Conservation (phyloP, 2,329 filamentous ascomycete species). For the Venturia pyrina region DNA sequence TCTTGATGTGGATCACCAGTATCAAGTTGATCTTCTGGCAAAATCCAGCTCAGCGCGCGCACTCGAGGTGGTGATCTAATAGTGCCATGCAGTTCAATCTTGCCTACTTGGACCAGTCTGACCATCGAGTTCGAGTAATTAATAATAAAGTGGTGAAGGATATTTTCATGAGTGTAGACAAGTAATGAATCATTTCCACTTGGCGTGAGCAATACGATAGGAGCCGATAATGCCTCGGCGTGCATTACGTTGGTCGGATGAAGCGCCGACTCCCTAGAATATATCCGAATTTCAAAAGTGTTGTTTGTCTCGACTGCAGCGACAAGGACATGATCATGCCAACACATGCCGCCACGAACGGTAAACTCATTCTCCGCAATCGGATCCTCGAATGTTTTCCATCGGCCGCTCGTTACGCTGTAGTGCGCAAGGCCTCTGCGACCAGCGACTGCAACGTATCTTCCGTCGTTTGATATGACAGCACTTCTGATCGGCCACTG, state of each 20-base stretch:
- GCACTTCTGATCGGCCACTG: constrained; percentile 90
- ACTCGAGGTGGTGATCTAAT: constrained; percentile 88
- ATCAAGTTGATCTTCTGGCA: constrained; percentile 79
- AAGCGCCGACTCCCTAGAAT: constrained; percentile 74
- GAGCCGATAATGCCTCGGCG: constrained; percentile 66
- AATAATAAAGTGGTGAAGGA: constrained; percentile 91
- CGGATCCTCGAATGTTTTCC: constrained; percentile 85
- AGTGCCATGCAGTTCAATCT: constrained; percentile 95
- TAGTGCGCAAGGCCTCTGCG: constrained; percentile 88
- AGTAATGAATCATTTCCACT: constrained; percentile 90
- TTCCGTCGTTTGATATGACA: constrained; percentile 81
- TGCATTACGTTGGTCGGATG: constrained; percentile 65
- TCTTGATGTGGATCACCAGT: constrained; percentile 94
- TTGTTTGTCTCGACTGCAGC: constrained; percentile 82
- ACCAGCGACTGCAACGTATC: constrained; percentile 95
- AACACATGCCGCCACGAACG: constrained; percentile 93
- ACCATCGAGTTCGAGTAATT: constrained; percentile 59
- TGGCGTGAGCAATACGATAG: constrained; percentile 80
- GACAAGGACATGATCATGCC: constrained; percentile 92
- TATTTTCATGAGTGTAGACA: constrained; percentile 94
- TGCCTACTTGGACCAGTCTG: constrained; percentile 82
- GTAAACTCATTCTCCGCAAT: constrained; percentile 81
- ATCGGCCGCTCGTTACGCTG: constrained; percentile 84
- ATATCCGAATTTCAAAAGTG: constrained; percentile 81
- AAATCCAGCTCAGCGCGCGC: constrained; percentile 86